phyloP scores from a whole-genome alignment of 2,329 filamentous ascomycete genomes.

The Aspergillus fijiensis region DNA sequence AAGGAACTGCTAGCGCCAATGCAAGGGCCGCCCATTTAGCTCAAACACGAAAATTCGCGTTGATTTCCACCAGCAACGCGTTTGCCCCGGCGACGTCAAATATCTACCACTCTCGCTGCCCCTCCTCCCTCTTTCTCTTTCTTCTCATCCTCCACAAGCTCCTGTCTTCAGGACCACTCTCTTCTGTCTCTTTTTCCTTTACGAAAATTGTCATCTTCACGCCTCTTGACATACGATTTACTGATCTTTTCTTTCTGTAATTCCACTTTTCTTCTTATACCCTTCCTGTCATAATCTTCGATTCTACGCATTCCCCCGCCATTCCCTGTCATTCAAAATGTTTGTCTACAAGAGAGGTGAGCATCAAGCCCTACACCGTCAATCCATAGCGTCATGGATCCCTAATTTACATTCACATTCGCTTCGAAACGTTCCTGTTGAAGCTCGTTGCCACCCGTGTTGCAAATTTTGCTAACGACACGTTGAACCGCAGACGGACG shows the following conservation, averaged over 20 bases:
- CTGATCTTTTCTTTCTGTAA: conserved; percentile 12
- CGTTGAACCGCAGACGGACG: conserved; percentile 71
- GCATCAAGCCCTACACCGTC: conserved; percentile 19
- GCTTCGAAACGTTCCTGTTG: neutral
- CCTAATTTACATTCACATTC: neutral
- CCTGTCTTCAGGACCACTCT: conserved; percentile 13
- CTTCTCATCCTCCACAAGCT: conserved; percentile 23
- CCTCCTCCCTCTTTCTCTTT: conserved; percentile 30
- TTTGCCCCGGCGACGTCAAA: conserved; percentile 35
- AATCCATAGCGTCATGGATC: neutral
- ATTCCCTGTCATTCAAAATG: conserved; percentile 45
- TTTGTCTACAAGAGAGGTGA: conserved; percentile 65
- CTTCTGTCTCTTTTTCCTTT: neutral
- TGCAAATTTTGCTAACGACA: conserved; percentile 20
- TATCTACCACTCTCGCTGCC: conserved; percentile 29
- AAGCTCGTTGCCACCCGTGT: conserved; percentile 19
- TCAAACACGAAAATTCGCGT: conserved; percentile 39
- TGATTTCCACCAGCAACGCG: conserved; percentile 30
- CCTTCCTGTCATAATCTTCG: conserved; percentile 19
- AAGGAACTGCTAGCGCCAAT: conserved; percentile 2
- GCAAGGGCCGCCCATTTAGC: conserved; percentile 28
- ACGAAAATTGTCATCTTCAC: conserved; percentile 3
- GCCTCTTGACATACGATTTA: conserved; percentile 4
- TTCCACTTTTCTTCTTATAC: conserved; percentile 23
- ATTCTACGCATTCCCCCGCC: conserved; percentile 11